Base-by-base conservation (phyloP, 2,329 filamentous ascomycete species). In the Fusarium dimerum region DNA sequence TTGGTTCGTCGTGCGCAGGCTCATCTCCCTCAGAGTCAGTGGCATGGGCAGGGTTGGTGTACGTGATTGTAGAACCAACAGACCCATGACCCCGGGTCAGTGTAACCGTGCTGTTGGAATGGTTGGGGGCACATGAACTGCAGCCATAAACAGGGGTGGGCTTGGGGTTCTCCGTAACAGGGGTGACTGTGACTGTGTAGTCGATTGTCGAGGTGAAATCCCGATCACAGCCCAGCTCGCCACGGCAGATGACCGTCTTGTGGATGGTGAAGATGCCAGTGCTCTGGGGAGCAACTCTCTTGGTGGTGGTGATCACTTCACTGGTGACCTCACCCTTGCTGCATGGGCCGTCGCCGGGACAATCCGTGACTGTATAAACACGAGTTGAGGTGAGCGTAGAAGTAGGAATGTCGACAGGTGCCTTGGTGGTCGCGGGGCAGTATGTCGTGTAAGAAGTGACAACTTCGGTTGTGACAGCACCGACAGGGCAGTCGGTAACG, bases 361-460 rank as follows among this genome's bases (percentile, higher is more conserved):
- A 85, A 39, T 76, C 77, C 64, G 79, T 83, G 73, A 84, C 73
- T 68, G 81, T 85, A 63, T 79, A 72, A 66, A 81, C 74, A 63
- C 76, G 75, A 57, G 80, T 83, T 61, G 75, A 70, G 72, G 77
- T 82, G 71, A 82, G 68, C 63, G 78, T 71, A 26, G 69, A 71
- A 48, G 74, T 57, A 36, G 54, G 42, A 38, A 50, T 51, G 17
- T 48, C 39, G 7, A 51, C 32, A 5, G 57, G 60, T 0, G 39
- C 50, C 30, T 54, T 55, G 18, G 60, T 57, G 1, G 56, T 39
- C 2, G 46, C 56, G 12, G 74, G 73, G 62, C 73, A 75, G 51
- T 74, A 69, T 9, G 72, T 75, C 15, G 69, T 74, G 48, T 67
- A 68, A 16, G 50, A 54, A 11, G 57, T 63, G 47, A 65, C 52